Evolutionary conservation across 192 early-diverging fungal genomes (phyloP).

Genomic region (Kickxella alabastrina): DNA sequence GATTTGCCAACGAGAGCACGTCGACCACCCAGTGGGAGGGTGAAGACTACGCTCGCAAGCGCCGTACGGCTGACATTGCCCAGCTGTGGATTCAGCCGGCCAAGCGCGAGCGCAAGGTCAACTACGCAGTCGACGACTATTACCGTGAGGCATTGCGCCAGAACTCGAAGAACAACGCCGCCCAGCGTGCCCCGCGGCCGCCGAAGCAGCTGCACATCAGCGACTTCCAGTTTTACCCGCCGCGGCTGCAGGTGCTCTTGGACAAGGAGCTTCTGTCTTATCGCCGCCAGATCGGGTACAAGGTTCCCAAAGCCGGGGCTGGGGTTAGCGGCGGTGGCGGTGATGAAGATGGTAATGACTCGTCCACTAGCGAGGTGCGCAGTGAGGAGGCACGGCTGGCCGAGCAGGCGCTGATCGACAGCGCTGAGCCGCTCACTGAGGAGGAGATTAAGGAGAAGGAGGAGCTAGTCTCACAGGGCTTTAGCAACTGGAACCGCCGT

Average conservation of each 20-base stretch:
- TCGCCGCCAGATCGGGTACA: conserved; percentile 68
- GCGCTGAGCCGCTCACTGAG: conserved; percentile 85
- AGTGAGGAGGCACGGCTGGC: conserved; percentile 60
- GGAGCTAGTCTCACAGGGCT: conserved; percentile 62
- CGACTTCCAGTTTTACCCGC: conserved; percentile 94
- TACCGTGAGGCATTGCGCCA: conserved; percentile 82
- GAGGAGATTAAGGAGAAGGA: conserved; percentile 82
- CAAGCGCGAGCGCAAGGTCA: conserved; percentile 90
- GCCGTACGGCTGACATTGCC: conserved; percentile 33
- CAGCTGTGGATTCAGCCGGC: conserved; percentile 87
- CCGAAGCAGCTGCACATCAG: conserved; percentile 66
- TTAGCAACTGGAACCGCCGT: conserved; percentile 84
- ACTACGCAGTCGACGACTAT: conserved; percentile 89
- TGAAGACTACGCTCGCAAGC: conserved; percentile 85
- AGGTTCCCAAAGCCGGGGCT: conserved; percentile 54
- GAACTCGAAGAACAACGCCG: conserved; percentile 57
- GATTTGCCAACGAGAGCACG: conserved; percentile 66
- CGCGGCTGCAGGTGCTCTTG: conserved; percentile 69
- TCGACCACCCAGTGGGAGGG: conserved; percentile 95
- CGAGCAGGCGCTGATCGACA: conserved; percentile 83
- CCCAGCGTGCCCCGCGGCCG: conserved; percentile 61
- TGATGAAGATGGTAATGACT: not conserved
- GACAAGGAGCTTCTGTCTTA: conserved; percentile 78
- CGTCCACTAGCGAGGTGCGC: conserved; percentile 39
- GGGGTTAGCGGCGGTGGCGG: conserved; percentile 24